Conservation (phyloP, 1,284 basidiomycete species). For the Violaceomyces palustris region DNA sequence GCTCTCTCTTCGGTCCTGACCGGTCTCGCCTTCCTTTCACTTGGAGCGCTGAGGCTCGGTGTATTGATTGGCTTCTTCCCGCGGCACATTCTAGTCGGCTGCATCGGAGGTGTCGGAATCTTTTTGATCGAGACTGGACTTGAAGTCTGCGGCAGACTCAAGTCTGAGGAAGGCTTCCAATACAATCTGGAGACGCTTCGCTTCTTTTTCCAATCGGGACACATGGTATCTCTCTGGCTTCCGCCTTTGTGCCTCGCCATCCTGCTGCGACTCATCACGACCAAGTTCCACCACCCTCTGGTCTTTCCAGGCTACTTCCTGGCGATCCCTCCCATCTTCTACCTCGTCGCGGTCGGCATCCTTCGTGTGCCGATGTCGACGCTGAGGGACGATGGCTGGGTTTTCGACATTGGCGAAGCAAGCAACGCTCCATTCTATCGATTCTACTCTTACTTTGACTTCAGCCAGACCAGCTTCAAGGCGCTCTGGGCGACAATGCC, state of each 20-base stretch:
- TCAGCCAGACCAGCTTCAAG: slow-evolving; percentile 36
- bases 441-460: slow-evolving; percentile 52
- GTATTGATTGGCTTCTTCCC: slow-evolving; percentile 92
- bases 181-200: slow-evolving; percentile 65
- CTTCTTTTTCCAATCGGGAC: slow-evolving; percentile 53
- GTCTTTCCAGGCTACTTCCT: slow-evolving; percentile 87
- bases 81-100: slow-evolving; percentile 73
- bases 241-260: slow-evolving; percentile 74
- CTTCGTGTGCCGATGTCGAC: slow-evolving; percentile 63
- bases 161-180: slow-evolving; percentile 69
- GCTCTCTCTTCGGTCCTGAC: slow-evolving; percentile 86
- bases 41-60: slow-evolving; percentile 74
- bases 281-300: slow-evolving; percentile 76
- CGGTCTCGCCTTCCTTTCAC: slow-evolving; percentile 56
- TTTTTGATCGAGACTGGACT: slow-evolving; percentile 64
- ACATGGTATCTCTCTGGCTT: slow-evolving; percentile 68
- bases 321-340: slow-evolving; percentile 76
- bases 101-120: slow-evolving; percentile 91
- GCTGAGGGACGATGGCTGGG: slow-evolving; percentile 71
- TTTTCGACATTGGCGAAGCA: slow-evolving; percentile 70
- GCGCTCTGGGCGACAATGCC: slow-evolving; percentile 55
- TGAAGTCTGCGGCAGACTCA: slow-evolving; percentile 74
- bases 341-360: slow-evolving; percentile 65
- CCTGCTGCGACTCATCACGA: slow-evolving; percentile 73
- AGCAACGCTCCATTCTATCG: slow-evolving; percentile 46